Conservation (phyloP, 768 basidiomycete species). For the Lentinula detonsa region DNA sequence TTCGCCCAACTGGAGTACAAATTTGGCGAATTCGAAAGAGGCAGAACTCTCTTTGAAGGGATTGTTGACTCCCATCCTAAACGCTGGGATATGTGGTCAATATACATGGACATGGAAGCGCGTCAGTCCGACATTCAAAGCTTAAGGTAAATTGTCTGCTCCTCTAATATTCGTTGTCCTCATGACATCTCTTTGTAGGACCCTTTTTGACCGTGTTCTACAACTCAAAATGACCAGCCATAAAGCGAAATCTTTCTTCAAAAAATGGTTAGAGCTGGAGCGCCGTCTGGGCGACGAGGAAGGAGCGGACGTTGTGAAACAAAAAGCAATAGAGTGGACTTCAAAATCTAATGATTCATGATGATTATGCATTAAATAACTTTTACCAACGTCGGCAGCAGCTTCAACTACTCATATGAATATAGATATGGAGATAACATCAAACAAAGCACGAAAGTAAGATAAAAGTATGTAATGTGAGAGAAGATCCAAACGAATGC, state of each 20-base stretch:
- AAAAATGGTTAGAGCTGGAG: conserved; percentile 94
- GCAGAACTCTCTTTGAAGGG: conserved; percentile 94
- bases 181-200: conserved; percentile 28
- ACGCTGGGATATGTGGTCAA: conserved; percentile 90
- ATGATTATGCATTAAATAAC: conserved; percentile 18
- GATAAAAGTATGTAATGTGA: conserved; percentile 21
- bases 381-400: conserved; percentile 19
- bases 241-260: conserved; percentile 96
- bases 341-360: conserved; percentile 47
- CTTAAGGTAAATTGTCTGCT: conserved; percentile 45
- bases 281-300: conserved; percentile 81
- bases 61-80: conserved; percentile 95
- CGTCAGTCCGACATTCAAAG: conserved; percentile 73
- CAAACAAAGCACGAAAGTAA: conserved; percentile 23
- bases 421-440: conserved; percentile 17
- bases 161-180: neutral
- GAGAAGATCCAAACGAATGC: conserved; percentile 54
- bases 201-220: conserved; percentile 82
- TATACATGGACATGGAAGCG: conserved; percentile 97
- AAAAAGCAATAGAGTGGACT: conserved; percentile 90
- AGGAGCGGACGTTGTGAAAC: conserved; percentile 75
- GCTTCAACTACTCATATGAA: conserved; percentile 25
- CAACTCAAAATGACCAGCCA: conserved; percentile 86
- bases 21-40: conserved; percentile 88
- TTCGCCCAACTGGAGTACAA: conserved; percentile 97